Base-by-base conservation (phyloP, 2,329 filamentous ascomycete species). In the Gaeumannomyces sp. region DNA sequence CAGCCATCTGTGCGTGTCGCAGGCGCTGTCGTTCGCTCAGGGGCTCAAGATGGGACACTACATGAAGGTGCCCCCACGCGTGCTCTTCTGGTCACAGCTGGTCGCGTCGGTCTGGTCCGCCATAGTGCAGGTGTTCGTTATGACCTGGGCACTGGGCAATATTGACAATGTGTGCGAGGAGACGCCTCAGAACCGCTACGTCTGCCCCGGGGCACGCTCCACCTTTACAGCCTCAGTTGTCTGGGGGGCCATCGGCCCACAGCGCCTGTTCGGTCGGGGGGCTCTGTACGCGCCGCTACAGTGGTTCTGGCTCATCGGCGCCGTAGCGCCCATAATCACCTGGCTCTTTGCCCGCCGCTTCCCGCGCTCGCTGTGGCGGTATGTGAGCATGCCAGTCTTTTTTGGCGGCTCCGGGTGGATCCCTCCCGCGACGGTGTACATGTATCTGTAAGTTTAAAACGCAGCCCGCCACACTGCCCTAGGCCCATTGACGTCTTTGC, bases 231-330 rank as follows among this genome's bases (percentile, higher is more conserved):
- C 86, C 1, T 90, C 88, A 4, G 80, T 91, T 61, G 85, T 91
- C 70, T 91, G 89, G 89, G 89, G 89, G 65, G 82, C 87, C 64
- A 90, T 92, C 66, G 89, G 90, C 0, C 89, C 89, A 0, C 77
- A 80, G 2, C 85, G 89, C 60, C 89, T 92, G 73, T 92, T 92
- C 74, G 86, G 84, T 59, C 77, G 81, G 2, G 81, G 81, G 2
- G 82, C 85, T 28, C 77, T 90, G 10, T 92, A 92, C 73, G 79
- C 82, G 0, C 78, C 79, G 1, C 79, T 92, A 50, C 84, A 89
- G 72, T 91, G 82, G 80, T 92, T 90, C 78, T 92, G 86, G 84
- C 81, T 91, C 50, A 80, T 89, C 27, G 89, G 89, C 22, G 84
- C 83, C 57, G 63, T 85, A 5, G 76, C 86, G 0, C 89, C 90